phyloP scores from a whole-genome alignment of 306 rosid species.

The Castanospermum australe region DNA sequence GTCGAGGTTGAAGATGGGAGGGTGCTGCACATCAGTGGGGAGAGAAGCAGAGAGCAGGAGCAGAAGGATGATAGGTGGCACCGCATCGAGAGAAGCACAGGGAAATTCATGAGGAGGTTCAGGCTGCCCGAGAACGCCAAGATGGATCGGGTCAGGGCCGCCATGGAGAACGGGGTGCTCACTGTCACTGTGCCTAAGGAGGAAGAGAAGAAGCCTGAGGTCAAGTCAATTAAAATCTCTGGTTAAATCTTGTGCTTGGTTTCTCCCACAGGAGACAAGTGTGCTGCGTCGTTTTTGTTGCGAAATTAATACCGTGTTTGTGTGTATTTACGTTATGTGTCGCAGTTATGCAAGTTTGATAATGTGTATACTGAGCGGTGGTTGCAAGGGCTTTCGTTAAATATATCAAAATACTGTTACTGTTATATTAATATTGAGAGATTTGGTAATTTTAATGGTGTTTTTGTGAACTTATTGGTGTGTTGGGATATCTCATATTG shows the following conservation, averaged over 20 bases:
- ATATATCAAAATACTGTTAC: not conserved
- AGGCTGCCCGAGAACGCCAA: constrained; percentile 26
- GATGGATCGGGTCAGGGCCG: constrained; percentile 19
- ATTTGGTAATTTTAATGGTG: too few species aligned
- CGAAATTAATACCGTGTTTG: not conserved
- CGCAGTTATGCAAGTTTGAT: not conserved
- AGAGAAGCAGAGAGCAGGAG: constrained; percentile 31
- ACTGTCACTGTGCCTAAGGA: constrained; percentile 36
- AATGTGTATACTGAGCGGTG: not conserved
- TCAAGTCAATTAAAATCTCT: constrained; percentile 25
- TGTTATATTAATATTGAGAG: too few species aligned
- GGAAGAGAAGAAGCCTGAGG: constrained; percentile 24
- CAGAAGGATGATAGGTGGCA: constrained; percentile 35
- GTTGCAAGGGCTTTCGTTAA: not conserved
- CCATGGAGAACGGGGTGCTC: constrained; percentile 34
- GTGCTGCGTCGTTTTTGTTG: not conserved
- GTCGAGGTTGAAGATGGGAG: constrained; percentile 31
- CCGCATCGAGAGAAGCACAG: constrained; percentile 24
- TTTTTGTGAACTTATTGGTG: too few species aligned
- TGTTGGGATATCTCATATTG: too few species aligned
- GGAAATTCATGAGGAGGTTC: constrained; percentile 33
- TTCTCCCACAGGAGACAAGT: not conserved
- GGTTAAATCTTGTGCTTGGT: not conserved
- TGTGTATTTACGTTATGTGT: not conserved
- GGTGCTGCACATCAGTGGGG: constrained; percentile 36